Conservation (phyloP, 306 rosid genomes). For the Vicia faba region DNA sequence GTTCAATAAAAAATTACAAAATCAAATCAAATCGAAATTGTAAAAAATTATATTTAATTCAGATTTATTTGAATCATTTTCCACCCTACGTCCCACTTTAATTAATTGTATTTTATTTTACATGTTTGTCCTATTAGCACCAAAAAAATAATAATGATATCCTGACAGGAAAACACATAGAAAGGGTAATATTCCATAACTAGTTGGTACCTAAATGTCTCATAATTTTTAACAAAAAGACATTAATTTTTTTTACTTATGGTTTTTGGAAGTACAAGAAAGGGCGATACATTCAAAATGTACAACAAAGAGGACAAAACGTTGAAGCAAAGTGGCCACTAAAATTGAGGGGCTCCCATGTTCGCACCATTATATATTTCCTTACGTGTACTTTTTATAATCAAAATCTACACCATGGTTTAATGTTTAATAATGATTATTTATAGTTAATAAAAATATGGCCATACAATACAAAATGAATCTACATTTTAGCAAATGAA, state of each 20-base stretch:
- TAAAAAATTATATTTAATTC: no score
- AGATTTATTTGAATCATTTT: no score
- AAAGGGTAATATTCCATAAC: background rate
- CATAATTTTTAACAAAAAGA: background rate
- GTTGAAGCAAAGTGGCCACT: background rate
- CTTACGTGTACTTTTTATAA: background rate
- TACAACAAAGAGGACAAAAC: background rate
- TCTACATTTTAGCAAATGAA: no score
- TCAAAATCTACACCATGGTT: no score
- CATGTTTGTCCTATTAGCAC: slow-evolving; percentile 20
- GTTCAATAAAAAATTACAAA: no score
- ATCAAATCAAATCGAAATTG: no score
- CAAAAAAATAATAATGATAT: background rate
- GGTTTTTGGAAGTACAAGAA: background rate
- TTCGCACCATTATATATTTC: background rate
- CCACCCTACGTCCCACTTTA: no score
- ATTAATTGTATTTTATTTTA: background rate
- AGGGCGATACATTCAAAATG: background rate
- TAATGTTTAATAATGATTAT: no score
- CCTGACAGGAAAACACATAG: background rate
- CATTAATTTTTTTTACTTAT: background rate
- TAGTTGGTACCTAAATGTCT: background rate
- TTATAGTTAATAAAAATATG: no score
- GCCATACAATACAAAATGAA: no score
- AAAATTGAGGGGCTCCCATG: background rate